Base-by-base conservation (phyloP, 1,284 basidiomycete species). In the Heterobasidion irregulare region DNA sequence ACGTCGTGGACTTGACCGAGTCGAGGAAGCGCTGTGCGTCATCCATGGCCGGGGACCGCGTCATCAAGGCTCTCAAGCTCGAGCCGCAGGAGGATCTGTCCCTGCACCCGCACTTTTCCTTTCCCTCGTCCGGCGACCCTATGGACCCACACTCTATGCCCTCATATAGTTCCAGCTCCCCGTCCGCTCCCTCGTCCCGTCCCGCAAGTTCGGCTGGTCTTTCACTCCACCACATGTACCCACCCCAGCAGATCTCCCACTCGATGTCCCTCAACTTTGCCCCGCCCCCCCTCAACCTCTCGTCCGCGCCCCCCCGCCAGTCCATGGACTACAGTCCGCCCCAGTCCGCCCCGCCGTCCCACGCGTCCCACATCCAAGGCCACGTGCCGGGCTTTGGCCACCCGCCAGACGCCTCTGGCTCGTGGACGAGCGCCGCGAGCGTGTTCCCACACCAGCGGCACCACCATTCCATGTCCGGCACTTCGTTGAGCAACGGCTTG, bases 11-110 rank as follows among this genome's bases (percentile, higher is more conserved):
- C 19, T 64, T 65, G 16, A 68, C 72, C 33, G 62, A 67, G 58
- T 67, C 70, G 52, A 80, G 86, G 49, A 88, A 88, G 66, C 81
- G 85, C 19, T 84, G 82, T 58, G 84, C 79, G 13, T 82, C 83
- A n/a, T 80, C 79, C 51, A 71, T 81, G 56, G 79, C 75, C 18
- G 82, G 77, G 56, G 78, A 82, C 55, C 77, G 85, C 18, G 77
- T 72, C 43, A 71, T 80, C 52, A 88, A 88, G 63, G 76, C 81
- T 16, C 71, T 82, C 59, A 88, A 88, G 69, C 72, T 83, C 59
- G 85, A 88, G 61, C 83, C 85, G 26, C 76, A 73, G 59, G 86
- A 87, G 38, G 83, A 85, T 16, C 33, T 62, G 12, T 59, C 64
- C 16, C 54, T 67, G 35, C 63, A 65, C 38, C 55, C 64, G 33